Base-by-base conservation (phyloP, 176 grass and related monocot species). In the Ananas comosus region DNA sequence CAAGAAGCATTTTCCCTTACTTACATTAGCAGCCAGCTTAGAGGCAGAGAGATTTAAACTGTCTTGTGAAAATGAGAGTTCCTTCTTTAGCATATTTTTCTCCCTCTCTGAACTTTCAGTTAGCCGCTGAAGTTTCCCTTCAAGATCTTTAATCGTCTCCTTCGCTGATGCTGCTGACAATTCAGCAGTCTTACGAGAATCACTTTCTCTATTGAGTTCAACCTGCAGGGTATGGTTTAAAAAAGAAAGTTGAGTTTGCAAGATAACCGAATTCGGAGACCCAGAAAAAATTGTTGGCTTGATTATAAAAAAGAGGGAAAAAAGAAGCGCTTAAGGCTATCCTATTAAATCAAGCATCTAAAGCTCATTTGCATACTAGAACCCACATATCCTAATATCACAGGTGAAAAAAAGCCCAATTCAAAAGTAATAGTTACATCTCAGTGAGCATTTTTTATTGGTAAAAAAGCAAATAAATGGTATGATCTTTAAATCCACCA, bases 41-140 rank as follows among this genome's bases (percentile, higher is more conserved):
- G 75, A 85, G 24, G 73, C 51, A 65, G 86, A 90, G 59, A 83
- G 9, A 69, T 74, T 74, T 72, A 85, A 74, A 47, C 88, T 86
- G 66, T 97, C 86, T 80, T 97, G 78, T 72, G 77, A 54, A 66
- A 90, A 87, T 67, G 72, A 85, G 80, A 88, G 51, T 71, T 97
- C 86, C 73, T 81, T 92, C 79, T 80, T 74, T 74, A 90, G 84
- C 22, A 51, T 58, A 74, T 79, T 90, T 80, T 74, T 92, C 81
- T 92, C 94, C 83, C 94, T 90, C 54, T 92, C 89, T 81, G 84
- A 87, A 68, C 75, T 92, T 80, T 83, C 86, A 48, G 86, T 88
- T 50, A 85, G 69, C 16, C 76, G 80, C 63, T 90, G 84, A 51
- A 92, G 74, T 67, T 82, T 83, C 71, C 69, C 73, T 83, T 90